A percentile compares a stretch with the other conserved stretches of the same genome.
Evolutionary conservation across 371 early-diverging fungal species (phyloP).

Genomic region (Rhizopus sp.): DNA sequence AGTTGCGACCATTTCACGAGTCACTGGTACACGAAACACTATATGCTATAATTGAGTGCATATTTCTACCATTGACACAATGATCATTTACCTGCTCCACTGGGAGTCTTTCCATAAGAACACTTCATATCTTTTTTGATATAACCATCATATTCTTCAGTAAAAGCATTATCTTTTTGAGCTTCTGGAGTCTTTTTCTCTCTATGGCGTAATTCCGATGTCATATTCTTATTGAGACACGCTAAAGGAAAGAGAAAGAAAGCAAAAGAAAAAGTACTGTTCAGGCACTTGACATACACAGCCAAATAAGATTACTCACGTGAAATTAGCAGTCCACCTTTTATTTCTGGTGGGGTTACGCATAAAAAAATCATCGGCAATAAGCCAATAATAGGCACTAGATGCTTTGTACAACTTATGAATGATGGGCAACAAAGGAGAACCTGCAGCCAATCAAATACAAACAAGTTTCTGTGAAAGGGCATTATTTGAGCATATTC

Average conservation of each 20-base stretch:
- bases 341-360: conserved; percentile 5
- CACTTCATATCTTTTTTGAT: conserved; percentile 35
- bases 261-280: not conserved
- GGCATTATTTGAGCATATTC: no score
- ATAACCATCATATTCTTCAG: conserved; percentile 24
- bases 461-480: conserved; percentile 24
- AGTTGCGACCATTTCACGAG: conserved; percentile 74
- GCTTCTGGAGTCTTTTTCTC: conserved; percentile 10
- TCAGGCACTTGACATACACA: conserved; percentile 5
- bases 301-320: conserved; percentile 11
- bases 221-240: conserved; percentile 17
- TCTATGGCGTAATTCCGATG: conserved; percentile 34
- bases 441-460: conserved; percentile 22
- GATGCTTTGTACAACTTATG: conserved; percentile 8
- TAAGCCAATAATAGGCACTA: conserved; percentile 1
- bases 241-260: conserved; percentile 16
- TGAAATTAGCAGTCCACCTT: conserved; percentile 31
- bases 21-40: conserved; percentile 77
- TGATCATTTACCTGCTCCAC: conserved; percentile 47
- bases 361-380: conserved; percentile 2
- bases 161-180: conserved; percentile 14
- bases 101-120: conserved; percentile 63
- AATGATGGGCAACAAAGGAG: not conserved
- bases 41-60: not conserved
- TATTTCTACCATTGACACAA: no score